phyloP scores from a whole-genome alignment of 2,329 filamentous ascomycete species.

The Arthroderma sp. region DNA sequence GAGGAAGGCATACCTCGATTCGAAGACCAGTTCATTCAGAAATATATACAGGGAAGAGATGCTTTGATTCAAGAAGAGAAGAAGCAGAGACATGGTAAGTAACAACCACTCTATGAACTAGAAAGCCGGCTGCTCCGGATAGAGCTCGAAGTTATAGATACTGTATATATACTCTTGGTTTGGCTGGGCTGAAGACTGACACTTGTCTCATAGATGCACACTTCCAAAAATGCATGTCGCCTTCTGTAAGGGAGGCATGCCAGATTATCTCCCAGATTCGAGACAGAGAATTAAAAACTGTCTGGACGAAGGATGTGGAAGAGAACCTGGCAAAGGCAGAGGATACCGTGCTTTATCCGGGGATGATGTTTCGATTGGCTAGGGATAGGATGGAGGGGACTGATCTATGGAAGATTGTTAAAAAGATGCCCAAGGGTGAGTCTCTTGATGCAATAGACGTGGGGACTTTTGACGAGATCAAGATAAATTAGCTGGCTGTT shows the following conservation, averaged over 20 bases:
- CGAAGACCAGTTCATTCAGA: conserved; percentile 65
- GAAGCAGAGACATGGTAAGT: conserved; percentile 61
- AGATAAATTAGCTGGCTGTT: not conserved
- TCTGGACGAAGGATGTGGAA: conserved; percentile 67
- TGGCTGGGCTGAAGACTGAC: not conserved
- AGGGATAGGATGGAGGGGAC: conserved; percentile 74
- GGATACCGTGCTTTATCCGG: conserved; percentile 59
- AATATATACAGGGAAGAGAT: conserved; percentile 65
- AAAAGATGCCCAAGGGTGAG: conserved; percentile 73
- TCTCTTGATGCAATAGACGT: conserved; percentile 13
- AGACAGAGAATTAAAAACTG: conserved; percentile 57
- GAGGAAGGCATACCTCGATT: conserved; percentile 36
- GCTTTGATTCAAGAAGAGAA: conserved; percentile 70
- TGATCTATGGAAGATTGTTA: conserved; percentile 76
- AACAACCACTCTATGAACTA: not conserved
- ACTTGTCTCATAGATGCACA: conserved; percentile 17
- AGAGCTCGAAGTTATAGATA: not conserved
- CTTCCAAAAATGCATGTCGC: conserved; percentile 49
- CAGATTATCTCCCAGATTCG: conserved; percentile 70
- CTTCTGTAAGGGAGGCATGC: conserved; percentile 64
- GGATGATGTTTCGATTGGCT: conserved; percentile 85
- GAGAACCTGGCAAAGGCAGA: conserved; percentile 49
- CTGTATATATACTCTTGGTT: not conserved
- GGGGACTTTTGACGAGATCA: not conserved
- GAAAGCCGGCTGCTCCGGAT: not conserved